phyloP scores from a whole-genome alignment of 2,329 filamentous ascomycete genomes.

The Chaetomiaceae sp. region DNA sequence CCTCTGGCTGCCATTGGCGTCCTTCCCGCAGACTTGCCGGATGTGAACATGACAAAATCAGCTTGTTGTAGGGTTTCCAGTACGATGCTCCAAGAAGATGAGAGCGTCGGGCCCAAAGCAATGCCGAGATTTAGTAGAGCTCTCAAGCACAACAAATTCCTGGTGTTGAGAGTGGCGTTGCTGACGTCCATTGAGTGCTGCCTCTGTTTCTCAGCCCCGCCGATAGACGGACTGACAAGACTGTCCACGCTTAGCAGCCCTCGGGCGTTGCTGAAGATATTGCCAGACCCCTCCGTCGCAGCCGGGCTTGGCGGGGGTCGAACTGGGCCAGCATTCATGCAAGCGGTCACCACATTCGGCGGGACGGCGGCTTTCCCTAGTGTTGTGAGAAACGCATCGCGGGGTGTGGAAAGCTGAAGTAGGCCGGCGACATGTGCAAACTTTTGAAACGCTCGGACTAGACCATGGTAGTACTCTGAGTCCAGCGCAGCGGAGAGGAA shows the following conservation, averaged over 20 bases:
- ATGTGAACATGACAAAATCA: slow-evolving; percentile 75
- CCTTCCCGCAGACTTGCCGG: slow-evolving; percentile 50
- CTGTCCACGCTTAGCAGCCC: slow-evolving; percentile 71
- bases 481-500: slow-evolving; percentile 91
- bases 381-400: slow-evolving; percentile 92
- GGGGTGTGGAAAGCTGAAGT: slow-evolving; percentile 74
- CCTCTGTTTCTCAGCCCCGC: slow-evolving; percentile 54
- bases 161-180: slow-evolving; percentile 65
- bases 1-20: slow-evolving; percentile 46
- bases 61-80: slow-evolving; percentile 90
- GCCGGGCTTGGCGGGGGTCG: slow-evolving; percentile 41
- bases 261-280: slow-evolving; percentile 67
- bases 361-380: slow-evolving; percentile 91
- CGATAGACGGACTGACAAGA: slow-evolving; percentile 55
- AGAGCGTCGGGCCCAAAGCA: slow-evolving; percentile 82
- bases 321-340: slow-evolving; percentile 47
- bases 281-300: slow-evolving; percentile 46
- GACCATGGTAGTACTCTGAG: slow-evolving; percentile 85
- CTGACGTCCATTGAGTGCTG: slow-evolving; percentile 55
- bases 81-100: slow-evolving; percentile 82
- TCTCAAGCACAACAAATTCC: slow-evolving; percentile 84
- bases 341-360: slow-evolving; percentile 65
- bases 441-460: slow-evolving; percentile 91
- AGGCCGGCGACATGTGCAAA: slow-evolving; percentile 93
- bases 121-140: slow-evolving; percentile 94